These are phyloP conservation scores for Dictyophora rubrovolvata DNA, from an alignment of 768 basidiomycete genomes.

Conservation along the genomic window DNA sequence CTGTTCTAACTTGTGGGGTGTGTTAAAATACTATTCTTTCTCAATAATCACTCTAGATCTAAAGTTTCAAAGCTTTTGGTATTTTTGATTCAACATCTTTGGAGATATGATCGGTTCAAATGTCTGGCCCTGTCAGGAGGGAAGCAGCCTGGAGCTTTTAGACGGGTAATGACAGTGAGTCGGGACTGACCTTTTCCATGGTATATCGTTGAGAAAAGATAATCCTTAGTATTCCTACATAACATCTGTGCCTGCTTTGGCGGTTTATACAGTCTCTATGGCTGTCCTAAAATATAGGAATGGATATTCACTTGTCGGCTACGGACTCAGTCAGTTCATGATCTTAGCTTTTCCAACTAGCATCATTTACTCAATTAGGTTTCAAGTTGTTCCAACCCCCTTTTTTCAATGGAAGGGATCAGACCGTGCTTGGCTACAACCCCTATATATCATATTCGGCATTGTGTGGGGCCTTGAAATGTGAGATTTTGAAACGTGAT, in stretches of 20 bases:
- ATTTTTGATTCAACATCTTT: constrained; percentile 67
- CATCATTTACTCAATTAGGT: constrained; percentile 8
- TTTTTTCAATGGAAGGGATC: constrained; percentile 36
- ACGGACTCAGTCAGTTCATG: constrained; percentile 11
- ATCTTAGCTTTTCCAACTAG: neutral
- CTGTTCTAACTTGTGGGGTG: constrained; percentile 27
- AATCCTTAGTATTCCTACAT: constrained; percentile 62
- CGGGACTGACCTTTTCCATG: constrained; percentile 19
- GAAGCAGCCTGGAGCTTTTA: constrained; percentile 76
- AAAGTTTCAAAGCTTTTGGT: constrained; percentile 40
- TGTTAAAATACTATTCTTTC: neutral
- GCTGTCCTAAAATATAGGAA: constrained; percentile 62
- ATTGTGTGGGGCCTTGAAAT: constrained; percentile 69
- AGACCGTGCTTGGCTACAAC: constrained; percentile 49
- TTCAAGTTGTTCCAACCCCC: constrained; percentile 48
- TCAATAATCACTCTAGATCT: neutral
- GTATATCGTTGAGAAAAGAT: constrained; percentile 10
- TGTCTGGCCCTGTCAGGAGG: constrained; percentile 69
- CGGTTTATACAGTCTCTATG: constrained; percentile 53
- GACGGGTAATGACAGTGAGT: constrained; percentile 76
- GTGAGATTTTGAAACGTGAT: constrained; percentile 31
- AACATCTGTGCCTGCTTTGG: constrained; percentile 54
- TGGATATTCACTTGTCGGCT: constrained; percentile 30
- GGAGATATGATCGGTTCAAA: constrained; percentile 67
- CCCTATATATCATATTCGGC: constrained; percentile 62